phyloP scores from a whole-genome alignment of 106 monocot genomes.

The Amphibolis antarctica region DNA sequence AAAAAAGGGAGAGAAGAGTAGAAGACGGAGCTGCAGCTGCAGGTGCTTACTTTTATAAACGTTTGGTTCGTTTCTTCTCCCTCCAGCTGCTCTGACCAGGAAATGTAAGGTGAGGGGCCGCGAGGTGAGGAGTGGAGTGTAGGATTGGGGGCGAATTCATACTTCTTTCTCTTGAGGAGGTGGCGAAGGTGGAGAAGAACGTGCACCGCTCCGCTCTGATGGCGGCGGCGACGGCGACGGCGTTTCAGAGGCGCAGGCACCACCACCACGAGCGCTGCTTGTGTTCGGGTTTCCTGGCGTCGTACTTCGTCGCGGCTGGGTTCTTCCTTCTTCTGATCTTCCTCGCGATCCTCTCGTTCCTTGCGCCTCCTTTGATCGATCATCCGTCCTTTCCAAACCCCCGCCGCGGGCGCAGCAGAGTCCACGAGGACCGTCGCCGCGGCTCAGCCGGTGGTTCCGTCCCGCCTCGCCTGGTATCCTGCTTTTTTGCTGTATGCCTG shows the following conservation, averaged over 20 bases:
- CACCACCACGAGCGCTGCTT: constrained; percentile 22
- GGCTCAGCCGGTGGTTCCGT: background rate
- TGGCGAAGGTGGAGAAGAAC: background rate
- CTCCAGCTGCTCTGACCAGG: no score
- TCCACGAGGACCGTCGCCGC: background rate
- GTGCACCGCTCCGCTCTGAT: background rate
- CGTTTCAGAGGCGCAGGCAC: constrained; percentile 41
- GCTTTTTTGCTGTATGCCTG: background rate
- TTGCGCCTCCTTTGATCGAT: constrained; percentile 35
- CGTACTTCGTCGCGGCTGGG: constrained; percentile 19
- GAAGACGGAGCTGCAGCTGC: no score
- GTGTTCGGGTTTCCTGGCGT: constrained; percentile 4
- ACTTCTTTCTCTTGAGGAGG: no score
- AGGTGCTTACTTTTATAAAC: no score
- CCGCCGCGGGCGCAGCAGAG: background rate
- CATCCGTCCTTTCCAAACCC: constrained; percentile 11
- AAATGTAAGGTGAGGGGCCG: no score
- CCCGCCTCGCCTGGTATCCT: constrained; percentile 19
- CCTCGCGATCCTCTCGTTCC: constrained; percentile 38
- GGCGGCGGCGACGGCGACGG: no score
- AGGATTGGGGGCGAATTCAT: no score
- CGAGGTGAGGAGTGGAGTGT: no score
- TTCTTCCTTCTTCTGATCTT: constrained; percentile 25
- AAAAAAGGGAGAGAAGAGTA: no score
- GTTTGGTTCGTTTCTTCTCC: background rate